These are phyloP conservation scores for Diaporthe ampelina DNA, from an alignment of 2,329 filamentous ascomycete genomes.

Conservation along the genomic window DNA sequence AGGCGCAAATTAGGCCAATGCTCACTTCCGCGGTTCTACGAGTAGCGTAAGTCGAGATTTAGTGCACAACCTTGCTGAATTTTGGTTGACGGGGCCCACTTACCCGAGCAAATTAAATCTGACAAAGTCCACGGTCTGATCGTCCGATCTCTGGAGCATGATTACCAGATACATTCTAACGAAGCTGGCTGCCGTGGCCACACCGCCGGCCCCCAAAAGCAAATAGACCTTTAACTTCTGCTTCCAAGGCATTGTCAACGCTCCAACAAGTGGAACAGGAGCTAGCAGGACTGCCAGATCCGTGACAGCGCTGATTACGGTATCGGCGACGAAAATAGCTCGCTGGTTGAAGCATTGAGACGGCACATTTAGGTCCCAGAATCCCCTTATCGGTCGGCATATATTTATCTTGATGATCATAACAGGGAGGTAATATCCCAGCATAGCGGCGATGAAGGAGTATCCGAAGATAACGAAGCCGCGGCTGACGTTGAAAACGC, in stretches of 20 bases:
- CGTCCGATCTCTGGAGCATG: constrained; percentile 9
- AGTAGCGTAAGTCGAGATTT: not conserved
- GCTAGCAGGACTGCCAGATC: constrained; percentile 27
- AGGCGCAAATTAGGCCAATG: constrained; percentile 34
- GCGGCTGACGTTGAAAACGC: constrained; percentile 27
- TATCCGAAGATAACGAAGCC: constrained; percentile 16
- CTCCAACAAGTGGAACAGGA: constrained; percentile 22
- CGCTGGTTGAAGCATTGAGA: constrained; percentile 25
- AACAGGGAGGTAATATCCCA: constrained; percentile 29
- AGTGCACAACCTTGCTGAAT: not conserved
- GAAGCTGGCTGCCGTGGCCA: constrained; percentile 32
- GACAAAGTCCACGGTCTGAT: constrained; percentile 38
- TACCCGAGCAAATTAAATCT: constrained; percentile 38
- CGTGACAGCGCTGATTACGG: constrained; percentile 31
- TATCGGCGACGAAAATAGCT: constrained; percentile 34
- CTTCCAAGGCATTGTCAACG: constrained; percentile 11
- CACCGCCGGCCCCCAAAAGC: constrained; percentile 24
- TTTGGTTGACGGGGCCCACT: not conserved
- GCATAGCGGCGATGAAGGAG: constrained; percentile 33
- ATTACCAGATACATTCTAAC: constrained; percentile 38
- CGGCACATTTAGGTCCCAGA: constrained; percentile 22
- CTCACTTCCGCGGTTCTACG: constrained; percentile 31
- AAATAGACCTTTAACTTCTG: constrained; percentile 29
- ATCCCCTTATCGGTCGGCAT: constrained; percentile 27
- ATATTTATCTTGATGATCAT: constrained; percentile 35